Evolutionary conservation across 208 protist species (phyloP).

Genomic region (Leishmania braziliensis): DNA sequence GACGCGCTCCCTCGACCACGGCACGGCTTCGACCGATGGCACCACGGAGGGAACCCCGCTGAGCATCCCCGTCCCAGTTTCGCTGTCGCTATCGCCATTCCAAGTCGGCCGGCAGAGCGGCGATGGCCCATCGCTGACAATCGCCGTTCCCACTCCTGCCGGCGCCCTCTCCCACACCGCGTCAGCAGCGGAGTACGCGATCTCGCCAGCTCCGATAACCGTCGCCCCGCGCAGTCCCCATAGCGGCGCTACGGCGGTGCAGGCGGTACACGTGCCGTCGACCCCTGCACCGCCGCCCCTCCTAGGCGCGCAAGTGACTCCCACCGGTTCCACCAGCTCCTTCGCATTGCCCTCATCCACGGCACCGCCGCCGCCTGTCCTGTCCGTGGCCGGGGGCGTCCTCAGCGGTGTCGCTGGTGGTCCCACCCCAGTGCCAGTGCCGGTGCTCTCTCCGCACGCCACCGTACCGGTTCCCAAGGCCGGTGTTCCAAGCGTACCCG

Average conservation of each 20-base stretch:
- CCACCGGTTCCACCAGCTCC: neutral
- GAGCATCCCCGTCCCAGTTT: constrained; percentile 45
- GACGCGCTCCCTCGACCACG: constrained; percentile 19
- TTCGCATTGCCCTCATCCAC: neutral
- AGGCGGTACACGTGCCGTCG: constrained; percentile 7
- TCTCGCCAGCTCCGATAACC: neutral
- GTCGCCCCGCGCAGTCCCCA: constrained; percentile 7
- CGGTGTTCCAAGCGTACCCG: constrained; percentile 5
- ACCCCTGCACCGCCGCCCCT: neutral
- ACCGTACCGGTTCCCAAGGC: constrained; percentile 1
- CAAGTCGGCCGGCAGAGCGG: constrained; percentile 24
- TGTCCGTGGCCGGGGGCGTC: neutral
- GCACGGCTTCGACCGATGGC: neutral
- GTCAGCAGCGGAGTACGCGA: constrained; percentile 3
- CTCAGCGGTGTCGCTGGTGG: neutral
- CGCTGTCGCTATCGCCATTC: constrained; percentile 15
- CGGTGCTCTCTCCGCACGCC: neutral
- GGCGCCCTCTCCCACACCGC: constrained; percentile 30
- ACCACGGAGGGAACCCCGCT: constrained; percentile 32
- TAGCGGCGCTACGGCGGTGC: neutral
- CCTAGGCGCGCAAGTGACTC: neutral
- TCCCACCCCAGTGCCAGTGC: constrained; percentile 32
- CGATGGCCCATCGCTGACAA: constrained; percentile 16
- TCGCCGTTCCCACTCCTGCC: constrained; percentile 35
- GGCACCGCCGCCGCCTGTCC: neutral